Percentiles rank a stretch among this genome's conserved stretches.
These are phyloP conservation scores for Coniophora puteana DNA, from an alignment of 1,284 basidiomycete species.

Conservation along the genomic window DNA sequence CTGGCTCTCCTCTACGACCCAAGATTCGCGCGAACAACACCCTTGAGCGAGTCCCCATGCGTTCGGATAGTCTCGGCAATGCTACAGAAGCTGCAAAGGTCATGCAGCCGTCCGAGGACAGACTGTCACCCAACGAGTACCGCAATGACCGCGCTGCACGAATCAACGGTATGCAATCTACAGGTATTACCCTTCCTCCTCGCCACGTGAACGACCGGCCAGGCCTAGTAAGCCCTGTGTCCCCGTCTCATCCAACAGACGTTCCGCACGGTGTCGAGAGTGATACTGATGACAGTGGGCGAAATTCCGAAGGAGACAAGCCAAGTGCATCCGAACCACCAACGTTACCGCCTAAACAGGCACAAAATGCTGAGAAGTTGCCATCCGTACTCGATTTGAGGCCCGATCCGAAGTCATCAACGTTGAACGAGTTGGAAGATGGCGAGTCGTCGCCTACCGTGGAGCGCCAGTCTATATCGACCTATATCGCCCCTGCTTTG, in stretches of 20 bases:
- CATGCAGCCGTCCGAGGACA: slow-evolving; percentile 9
- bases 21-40: slow-evolving; percentile 17
- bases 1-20: slow-evolving; percentile 14
- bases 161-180: slow-evolving; percentile 15
- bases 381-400: slow-evolving; percentile 18
- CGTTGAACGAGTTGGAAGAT: slow-evolving; percentile 29
- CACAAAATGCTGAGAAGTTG: slow-evolving; percentile 19
- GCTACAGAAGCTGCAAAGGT: slow-evolving; percentile 7
- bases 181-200: slow-evolving; percentile 15
- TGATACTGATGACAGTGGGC: slow-evolving; percentile 55
- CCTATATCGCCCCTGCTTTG: slow-evolving; percentile 75
- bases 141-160: slow-evolving; percentile 12
- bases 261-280: slow-evolving; percentile 70
- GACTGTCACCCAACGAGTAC: slow-evolving; percentile 7
- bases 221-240: slow-evolving; percentile 43
- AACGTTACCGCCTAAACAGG: slow-evolving; percentile 53
- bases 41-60: slow-evolving; percentile 23
- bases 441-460: slow-evolving; percentile 50
- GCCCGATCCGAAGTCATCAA: slow-evolving; percentile 18
- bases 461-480: slow-evolving; percentile 63
- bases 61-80: slow-evolving; percentile 20
- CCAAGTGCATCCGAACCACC: slow-evolving; percentile 28
- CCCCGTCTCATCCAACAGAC: slow-evolving; percentile 58
- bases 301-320: slow-evolving; percentile 26
- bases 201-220: slow-evolving; percentile 18